A percentile compares a stretch with the other conserved stretches of the same genome.
These are phyloP conservation scores for Rhodotorula babjevae DNA, from an alignment of 768 basidiomycete genomes.

Conservation along the genomic window DNA sequence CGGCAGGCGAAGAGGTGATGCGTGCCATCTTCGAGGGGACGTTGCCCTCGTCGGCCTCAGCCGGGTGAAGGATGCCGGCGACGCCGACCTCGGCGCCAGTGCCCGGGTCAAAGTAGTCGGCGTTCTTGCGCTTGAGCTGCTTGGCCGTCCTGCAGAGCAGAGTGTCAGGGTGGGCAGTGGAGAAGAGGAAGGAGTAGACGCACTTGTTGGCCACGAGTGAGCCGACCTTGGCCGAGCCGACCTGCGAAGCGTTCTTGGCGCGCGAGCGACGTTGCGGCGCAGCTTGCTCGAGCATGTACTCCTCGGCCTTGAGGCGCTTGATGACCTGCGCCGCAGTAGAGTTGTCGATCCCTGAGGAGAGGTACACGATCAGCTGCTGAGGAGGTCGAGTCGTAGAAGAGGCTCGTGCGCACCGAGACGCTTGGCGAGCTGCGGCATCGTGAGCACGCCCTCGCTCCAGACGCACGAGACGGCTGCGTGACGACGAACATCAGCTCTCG, in stretches of 20 bases:
- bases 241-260: conserved; percentile 1
- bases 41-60: not conserved
- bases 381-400: not conserved
- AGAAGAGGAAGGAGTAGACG: not conserved
- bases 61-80: not conserved
- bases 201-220: conserved; percentile 22
- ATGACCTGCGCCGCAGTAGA: conserved; percentile 23
- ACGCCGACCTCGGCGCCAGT: conserved; percentile 5
- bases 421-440: conserved; percentile 4
- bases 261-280: not conserved
- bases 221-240: conserved; percentile 5
- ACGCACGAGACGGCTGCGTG: conserved; percentile 10
- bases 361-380: no score
- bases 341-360: conserved; percentile 12
- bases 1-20: rapidly evolving
- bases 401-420: conserved; percentile 11
- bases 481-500: no score
- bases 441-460: conserved; percentile 14
- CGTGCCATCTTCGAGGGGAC: not conserved
- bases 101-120: conserved; percentile 28
- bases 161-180: no score
- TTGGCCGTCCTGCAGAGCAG: conserved; percentile 5
- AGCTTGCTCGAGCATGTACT: conserved; percentile 19
- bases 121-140: conserved; percentile 19
- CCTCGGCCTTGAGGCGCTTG: conserved; percentile 23